phyloP scores from a whole-genome alignment of 202 grass and related monocot species.

The Schoenoplectus tabernaemontani region DNA sequence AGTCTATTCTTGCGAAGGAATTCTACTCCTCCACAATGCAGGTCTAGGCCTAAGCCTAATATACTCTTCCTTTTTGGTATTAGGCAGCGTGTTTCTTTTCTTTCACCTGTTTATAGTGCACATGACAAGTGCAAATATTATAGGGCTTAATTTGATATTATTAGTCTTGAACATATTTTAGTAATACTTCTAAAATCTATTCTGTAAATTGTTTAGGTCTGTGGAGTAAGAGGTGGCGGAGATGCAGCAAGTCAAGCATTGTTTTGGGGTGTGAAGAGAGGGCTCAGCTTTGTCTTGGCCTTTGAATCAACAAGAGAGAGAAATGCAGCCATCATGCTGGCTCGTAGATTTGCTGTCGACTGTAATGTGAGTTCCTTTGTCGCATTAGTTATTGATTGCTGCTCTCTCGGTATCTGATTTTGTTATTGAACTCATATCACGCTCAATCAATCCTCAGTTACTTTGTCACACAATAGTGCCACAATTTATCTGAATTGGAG shows the following conservation, averaged over 20 bases:
- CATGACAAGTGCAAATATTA: not conserved
- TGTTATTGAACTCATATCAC: not conserved
- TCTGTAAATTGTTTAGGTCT: constrained; percentile 35
- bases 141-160: not conserved
- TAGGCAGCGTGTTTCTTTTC: not conserved
- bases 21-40: constrained; percentile 74
- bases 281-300: constrained; percentile 55
- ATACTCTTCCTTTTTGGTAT: not conserved
- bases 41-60: constrained; percentile 23
- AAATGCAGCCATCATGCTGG: constrained; percentile 74
- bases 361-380: constrained; percentile 59
- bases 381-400: not conserved
- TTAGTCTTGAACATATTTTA: not conserved
- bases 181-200: not conserved
- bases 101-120: not conserved
- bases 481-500: not conserved
- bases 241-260: constrained; percentile 45
- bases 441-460: not conserved
- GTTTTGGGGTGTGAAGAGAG: constrained; percentile 69
- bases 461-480: not conserved
- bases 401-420: not conserved
- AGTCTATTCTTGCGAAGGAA: constrained; percentile 36
- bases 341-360: constrained; percentile 70
- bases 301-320: constrained; percentile 78
- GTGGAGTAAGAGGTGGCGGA: constrained; percentile 74